Base-by-base conservation (phyloP, 257 asterid species). In the Scutellaria galericulata region DNA sequence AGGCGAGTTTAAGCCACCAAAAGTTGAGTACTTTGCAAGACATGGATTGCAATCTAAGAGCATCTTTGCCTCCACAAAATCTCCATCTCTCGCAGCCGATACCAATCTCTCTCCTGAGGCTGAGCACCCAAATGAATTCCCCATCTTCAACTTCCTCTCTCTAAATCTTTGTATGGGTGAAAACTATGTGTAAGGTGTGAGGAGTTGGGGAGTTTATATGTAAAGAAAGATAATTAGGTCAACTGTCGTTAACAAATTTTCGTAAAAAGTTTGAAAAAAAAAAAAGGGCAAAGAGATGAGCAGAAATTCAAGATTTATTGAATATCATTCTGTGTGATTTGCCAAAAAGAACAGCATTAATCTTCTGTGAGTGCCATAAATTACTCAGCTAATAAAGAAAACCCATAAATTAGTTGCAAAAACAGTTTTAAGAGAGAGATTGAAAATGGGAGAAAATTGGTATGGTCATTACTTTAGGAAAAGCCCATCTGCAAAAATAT, bases 1-100 rank as follows among this genome's bases (percentile, higher is more conserved):
- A 70, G 99, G 99, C 24, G 99, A 92, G 64, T 95, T 95, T 7
- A 95, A 86, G 9, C 99, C 99, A 75, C 99, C 99, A 71, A 95
- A 95, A 72, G 99, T 95, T 0, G 98, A 95, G 83, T 95, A 92
- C 80, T 92, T 95, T 4, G 99, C 89, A 4, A 95, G 89, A 74
- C 93, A 92, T 3, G 99, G 99, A 66, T 90, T 95, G 79, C 96
- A 95, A 81, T 95, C 92, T 84, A 95, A 89, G 68, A 95, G 84
- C 99, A 95, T 95, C 85, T 95, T 95, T 1, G 99, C 99, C 86
- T 95, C 99, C 14, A 92, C 90, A 72, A 82, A 87, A 84, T 95
- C 99, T 40, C 99, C 99, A 77, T 95, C 99, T 83, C 99, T 86
- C n/a, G 99, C 99, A 15, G 99, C 99, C 44, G 99, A 95, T 31